Conservation (phyloP, 108 stramenopile genomes). For the Hondaea fermentalgiana region DNA sequence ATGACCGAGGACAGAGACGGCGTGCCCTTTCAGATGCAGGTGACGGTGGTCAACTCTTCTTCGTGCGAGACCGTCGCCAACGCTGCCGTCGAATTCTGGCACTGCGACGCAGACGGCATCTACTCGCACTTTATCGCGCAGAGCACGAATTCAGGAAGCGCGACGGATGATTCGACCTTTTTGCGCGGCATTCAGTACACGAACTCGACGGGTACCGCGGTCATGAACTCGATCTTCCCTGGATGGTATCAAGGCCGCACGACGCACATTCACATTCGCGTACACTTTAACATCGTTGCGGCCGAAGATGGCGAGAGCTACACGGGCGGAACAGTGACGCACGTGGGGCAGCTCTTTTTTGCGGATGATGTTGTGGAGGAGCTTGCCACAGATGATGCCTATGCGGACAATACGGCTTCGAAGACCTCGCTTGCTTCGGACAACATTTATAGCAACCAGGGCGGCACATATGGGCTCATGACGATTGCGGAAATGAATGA, state of each 20-base stretch:
- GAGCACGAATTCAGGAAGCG: not conserved
- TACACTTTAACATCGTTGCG: not conserved
- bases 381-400: not conserved
- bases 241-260: not conserved
- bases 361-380: not conserved
- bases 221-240: not conserved
- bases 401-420: not conserved
- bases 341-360: not conserved
- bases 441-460: not conserved
- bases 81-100: slow-evolving; percentile 7
- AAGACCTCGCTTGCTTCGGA: not conserved
- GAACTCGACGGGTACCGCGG: not conserved
- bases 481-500: not conserved
- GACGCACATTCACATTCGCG: not conserved
- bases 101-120: not conserved
- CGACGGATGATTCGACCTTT: not conserved
- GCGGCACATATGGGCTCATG: not conserved
- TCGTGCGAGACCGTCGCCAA: not conserved
- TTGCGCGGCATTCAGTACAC: not conserved
- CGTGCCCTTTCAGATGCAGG: not conserved
- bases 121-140: not conserved
- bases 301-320: not conserved
- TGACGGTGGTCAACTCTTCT: not conserved
- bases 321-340: not conserved
- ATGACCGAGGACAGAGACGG: not conserved